phyloP scores from a whole-genome alignment of 495 filamentous ascomycete genomes.

The Annulohypoxylon moriforme region DNA sequence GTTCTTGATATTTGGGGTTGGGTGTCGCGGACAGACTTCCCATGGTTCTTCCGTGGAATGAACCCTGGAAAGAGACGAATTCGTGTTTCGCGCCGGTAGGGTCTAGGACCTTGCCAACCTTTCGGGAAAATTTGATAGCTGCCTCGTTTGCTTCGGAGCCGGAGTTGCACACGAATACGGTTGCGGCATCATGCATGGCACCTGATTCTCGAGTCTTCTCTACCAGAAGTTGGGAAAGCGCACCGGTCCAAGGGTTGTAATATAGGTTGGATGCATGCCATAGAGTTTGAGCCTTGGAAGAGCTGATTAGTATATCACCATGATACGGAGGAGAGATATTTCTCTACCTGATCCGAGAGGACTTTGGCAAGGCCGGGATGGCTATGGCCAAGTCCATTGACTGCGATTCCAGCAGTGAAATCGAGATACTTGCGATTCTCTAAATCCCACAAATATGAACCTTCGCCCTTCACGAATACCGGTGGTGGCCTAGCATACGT shows the following conservation, averaged over 20 bases:
- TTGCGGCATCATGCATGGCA: conserved; percentile 80
- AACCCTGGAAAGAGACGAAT: conserved; percentile 86
- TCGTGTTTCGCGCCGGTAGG: conserved; percentile 81
- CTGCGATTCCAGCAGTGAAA: conserved; percentile 95
- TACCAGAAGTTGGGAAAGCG: conserved; percentile 86
- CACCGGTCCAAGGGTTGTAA: conserved; percentile 92
- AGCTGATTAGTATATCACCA: conserved; percentile 17
- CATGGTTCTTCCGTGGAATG: conserved; percentile 98
- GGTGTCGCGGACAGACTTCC: conserved; percentile 90
- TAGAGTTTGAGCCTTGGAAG: conserved; percentile 72
- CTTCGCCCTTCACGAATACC: conserved; percentile 87
- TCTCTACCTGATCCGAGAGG: conserved; percentile 77
- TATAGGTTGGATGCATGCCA: conserved; percentile 95
- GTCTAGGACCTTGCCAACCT: conserved; percentile 79
- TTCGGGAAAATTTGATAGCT: conserved; percentile 95
- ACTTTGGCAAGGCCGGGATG: conserved; percentile 74
- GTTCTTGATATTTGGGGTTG: conserved; percentile 98
- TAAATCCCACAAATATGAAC: conserved; percentile 88
- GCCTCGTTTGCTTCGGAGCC: conserved; percentile 97
- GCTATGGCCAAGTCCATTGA: conserved; percentile 90
- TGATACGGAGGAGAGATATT: background rate
- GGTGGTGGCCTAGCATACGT: conserved; percentile 93
- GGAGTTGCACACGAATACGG: conserved; percentile 94
- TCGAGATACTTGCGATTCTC: conserved; percentile 91
- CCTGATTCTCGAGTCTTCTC: conserved; percentile 77